Evolutionary conservation across 108 stramenopile genomes (phyloP), one percentile per base, ranked within the genome.

Genomic region (Cyclotella kingstonii): DNA sequence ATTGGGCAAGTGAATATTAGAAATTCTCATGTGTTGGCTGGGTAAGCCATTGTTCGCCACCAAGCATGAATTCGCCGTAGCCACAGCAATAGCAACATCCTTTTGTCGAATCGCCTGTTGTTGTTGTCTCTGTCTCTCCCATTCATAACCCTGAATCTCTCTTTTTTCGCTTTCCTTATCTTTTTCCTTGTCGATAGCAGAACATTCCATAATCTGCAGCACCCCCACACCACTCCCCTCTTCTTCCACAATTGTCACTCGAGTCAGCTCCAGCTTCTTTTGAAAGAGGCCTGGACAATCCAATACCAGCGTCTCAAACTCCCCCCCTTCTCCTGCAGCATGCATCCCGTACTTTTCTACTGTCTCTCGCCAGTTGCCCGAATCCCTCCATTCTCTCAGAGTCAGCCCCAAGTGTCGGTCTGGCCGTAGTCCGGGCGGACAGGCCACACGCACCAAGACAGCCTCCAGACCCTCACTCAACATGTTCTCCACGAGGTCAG

Each of bases 261-360:
- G 83, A 31, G 89, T 91, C 44, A 99, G 63, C 2, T 94, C 90
- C 48, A 96, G 60, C 41, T 84, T 69, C 49, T 88, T 83, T 10
- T 12, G 27, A 44, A 85, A 70, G 51, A 73, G 69, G 41, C 97
- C 36, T 2, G 93, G 88, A 60, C 86, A 93, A 81, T 97, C 96
- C 43, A 96, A 41, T 14, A 95, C 94, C 23, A 99, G 61, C 0
- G 95, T 94, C 76, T 99, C 98, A 78, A 97, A 99, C 78, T 99
- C 98, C 4, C 97, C 98, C 7, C 97, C 98, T 57, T 99, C 98
- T 17, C 98, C 98, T 26, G 91, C 95, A 0, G 95, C 77, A 73
- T 98, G 91, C 61, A 99, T 92, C 21, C 90, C 96, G 71, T 77
- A 98, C 29, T 68, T 80, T 10, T 88, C 68, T 45, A 97, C 63